These are phyloP conservation scores for Fraxinus paxiana DNA, from an alignment of 305 asterid genomes.

Conservation along the genomic window DNA sequence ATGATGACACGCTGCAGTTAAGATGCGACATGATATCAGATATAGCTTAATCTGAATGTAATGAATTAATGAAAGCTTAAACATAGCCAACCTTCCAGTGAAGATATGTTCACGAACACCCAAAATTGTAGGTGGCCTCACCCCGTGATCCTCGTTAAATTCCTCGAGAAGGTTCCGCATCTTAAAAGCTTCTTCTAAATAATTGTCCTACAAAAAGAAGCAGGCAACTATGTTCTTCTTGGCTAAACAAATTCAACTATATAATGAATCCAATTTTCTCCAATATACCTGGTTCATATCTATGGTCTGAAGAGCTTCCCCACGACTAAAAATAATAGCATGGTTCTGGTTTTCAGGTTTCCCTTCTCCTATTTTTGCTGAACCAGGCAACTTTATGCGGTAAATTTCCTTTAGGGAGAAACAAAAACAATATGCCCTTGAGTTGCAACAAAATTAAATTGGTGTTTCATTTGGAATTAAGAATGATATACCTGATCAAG, in stretches of 20 bases:
- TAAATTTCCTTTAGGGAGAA: conserved; percentile 73
- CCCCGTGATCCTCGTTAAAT: conserved; percentile 96
- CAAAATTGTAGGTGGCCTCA: conserved; percentile 88
- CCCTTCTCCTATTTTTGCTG: conserved; percentile 97
- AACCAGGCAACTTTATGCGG: conserved; percentile 92
- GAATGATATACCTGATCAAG: conserved; percentile 82
- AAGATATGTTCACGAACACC: conserved; percentile 99
- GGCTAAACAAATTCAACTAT: conserved; percentile 5
- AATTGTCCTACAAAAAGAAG: conserved; percentile 68
- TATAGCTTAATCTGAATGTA: conserved; percentile 17
- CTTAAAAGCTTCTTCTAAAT: conserved; percentile 98
- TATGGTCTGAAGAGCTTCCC: conserved; percentile 98
- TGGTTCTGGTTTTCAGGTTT: conserved; percentile 99
- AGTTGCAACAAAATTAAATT: conserved; percentile 6
- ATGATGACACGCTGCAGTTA: conserved; percentile 81
- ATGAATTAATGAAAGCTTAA: conserved; percentile 19
- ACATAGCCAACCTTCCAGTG: conserved; percentile 77
- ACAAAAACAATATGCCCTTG: conserved; percentile 24
- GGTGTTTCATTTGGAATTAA: background rate
- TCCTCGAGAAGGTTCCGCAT: conserved; percentile 98
- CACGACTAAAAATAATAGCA: conserved; percentile 87
- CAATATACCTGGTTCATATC: conserved; percentile 95
- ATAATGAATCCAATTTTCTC: conserved; percentile 16
- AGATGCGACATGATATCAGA: conserved; percentile 28
- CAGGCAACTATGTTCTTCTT: conserved; percentile 17